Conservation (phyloP, 345 rosid genomes). For the Dipteronia dyeriana region DNA sequence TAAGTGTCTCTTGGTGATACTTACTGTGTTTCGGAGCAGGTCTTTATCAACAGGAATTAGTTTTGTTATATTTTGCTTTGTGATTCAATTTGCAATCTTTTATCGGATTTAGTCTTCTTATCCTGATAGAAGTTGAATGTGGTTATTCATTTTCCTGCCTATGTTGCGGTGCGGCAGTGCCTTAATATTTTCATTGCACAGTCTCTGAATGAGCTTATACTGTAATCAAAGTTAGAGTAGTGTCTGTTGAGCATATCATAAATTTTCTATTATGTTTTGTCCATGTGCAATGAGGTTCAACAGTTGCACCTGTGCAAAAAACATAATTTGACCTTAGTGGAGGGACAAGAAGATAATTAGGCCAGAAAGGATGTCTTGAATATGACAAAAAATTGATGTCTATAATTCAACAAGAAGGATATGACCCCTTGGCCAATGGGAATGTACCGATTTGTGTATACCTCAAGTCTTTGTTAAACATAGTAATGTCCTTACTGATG, state of each 20-base stretch:
- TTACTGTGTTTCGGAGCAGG: neutral
- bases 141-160: neutral
- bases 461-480: neutral
- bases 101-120: neutral
- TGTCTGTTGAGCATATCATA: neutral
- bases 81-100: neutral
- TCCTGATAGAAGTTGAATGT: neutral
- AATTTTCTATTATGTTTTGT: neutral
- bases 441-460: neutral
- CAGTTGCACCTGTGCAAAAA: neutral
- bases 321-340: neutral
- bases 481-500: neutral
- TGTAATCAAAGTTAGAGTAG: neutral
- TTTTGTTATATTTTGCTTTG: neutral
- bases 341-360: neutral
- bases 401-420: neutral
- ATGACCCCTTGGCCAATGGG: neutral
- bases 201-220: neutral
- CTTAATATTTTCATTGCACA: neutral
- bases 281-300: neutral
- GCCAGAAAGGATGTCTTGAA: neutral
- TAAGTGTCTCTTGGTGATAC: neutral
- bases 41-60: neutral
- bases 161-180: neutral
- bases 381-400: neutral